Evolutionary conservation across 345 rosid species (phyloP).

Genomic region (Odontarrhena argentea): DNA sequence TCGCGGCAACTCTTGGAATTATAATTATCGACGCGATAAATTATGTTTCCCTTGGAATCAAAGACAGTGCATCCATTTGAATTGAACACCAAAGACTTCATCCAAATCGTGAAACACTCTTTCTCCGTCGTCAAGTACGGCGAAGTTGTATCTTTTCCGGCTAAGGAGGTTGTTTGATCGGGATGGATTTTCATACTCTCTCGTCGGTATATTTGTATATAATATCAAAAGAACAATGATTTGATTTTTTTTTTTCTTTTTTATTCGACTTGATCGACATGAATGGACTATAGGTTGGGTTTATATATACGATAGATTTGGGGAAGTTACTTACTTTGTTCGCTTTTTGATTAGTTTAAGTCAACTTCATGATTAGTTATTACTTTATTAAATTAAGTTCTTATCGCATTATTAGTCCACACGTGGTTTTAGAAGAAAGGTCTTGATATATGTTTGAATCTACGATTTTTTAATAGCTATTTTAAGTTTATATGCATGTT

Average conservation of each 20-base stretch:
- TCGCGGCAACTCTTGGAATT: conserved; percentile 46
- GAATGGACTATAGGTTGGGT: conserved; percentile 11
- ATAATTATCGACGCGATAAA: conserved; percentile 68
- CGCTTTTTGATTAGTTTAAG: conserved; percentile 27
- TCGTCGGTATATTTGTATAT: conserved; percentile 40
- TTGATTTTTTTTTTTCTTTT: conserved; percentile 14
- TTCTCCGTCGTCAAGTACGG: conserved; percentile 49
- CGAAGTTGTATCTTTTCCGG: conserved; percentile 27
- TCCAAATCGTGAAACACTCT: conserved; percentile 67
- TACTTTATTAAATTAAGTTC: conserved; percentile 10
- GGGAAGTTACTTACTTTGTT: conserved; percentile 34
- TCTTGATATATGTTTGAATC: conserved; percentile 28
- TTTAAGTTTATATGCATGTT: neutral
- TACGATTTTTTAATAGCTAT: neutral
- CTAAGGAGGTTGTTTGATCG: neutral
- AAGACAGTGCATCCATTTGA: conserved; percentile 67
- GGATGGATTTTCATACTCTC: conserved; percentile 40
- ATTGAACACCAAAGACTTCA: conserved; percentile 60
- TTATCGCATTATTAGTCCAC: conserved; percentile 31
- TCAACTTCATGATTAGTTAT: conserved; percentile 31
- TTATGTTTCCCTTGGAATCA: conserved; percentile 53
- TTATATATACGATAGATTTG: conserved; percentile 26
- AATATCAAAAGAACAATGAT: neutral
- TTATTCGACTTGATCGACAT: conserved; percentile 27
- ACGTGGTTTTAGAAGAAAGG: conserved; percentile 25